phyloP scores from a whole-genome alignment of 306 rosid genomes.

The Malus sylvestris region DNA sequence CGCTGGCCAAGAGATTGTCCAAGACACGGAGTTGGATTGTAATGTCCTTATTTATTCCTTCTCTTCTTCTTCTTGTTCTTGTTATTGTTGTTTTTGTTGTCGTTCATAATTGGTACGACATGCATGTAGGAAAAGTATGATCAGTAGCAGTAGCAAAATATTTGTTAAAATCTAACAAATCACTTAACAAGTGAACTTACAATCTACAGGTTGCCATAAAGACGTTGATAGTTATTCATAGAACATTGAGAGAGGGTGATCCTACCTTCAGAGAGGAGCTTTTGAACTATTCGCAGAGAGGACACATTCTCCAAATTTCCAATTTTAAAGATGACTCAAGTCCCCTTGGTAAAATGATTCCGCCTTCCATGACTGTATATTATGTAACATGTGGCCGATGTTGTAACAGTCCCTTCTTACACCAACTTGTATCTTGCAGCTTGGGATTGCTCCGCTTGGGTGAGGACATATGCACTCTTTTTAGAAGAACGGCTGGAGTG shows the following conservation, averaged over 20 bases:
- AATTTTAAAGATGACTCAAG: slow-evolving; percentile 88
- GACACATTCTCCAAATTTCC: slow-evolving; percentile 74
- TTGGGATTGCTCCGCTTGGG: slow-evolving; percentile 98
- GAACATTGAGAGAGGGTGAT: slow-evolving; percentile 93
- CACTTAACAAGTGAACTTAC: not conserved
- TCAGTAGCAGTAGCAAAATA: not conserved
- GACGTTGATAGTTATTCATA: slow-evolving; percentile 84
- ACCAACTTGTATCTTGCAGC: slow-evolving; percentile 48
- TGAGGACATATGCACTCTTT: slow-evolving; percentile 73
- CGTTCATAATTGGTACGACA: not conserved
- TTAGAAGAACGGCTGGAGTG: slow-evolving; percentile 85
- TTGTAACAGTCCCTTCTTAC: slow-evolving; percentile 18
- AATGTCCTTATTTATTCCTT: slow-evolving; percentile 13
- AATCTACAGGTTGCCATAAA: slow-evolving; percentile 77
- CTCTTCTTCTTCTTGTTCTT: not conserved
- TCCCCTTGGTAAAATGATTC: slow-evolving; percentile 49
- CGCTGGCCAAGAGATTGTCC: slow-evolving; percentile 63
- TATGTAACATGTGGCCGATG: not conserved
- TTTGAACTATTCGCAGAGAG: slow-evolving; percentile 47
- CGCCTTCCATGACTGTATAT: not conserved
- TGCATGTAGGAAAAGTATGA: not conserved
- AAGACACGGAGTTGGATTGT: slow-evolving; percentile 90
- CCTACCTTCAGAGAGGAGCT: slow-evolving; percentile 81
- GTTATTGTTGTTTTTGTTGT: not conserved
- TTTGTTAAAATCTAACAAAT: not conserved